A percentile compares a stretch with the other conserved stretches of the same genome.
These are phyloP conservation scores for Colletotrichum musicola DNA, from an alignment of 2,329 filamentous ascomycete species.

Conservation along the genomic window DNA sequence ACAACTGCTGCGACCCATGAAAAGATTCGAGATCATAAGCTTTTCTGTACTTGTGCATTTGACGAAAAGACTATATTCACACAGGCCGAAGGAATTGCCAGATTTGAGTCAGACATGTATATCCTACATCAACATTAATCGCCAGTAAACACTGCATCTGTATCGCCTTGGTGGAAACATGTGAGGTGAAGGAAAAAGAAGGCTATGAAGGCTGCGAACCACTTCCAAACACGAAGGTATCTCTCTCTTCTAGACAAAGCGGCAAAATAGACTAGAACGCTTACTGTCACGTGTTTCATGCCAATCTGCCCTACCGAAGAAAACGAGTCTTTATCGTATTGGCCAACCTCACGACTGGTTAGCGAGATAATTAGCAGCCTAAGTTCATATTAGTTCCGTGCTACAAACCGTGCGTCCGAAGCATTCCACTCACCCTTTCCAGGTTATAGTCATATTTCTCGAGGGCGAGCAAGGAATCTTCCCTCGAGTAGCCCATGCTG, in stretches of 20 bases:
- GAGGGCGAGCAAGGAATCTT: slow-evolving; percentile 80
- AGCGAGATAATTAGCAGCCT: slow-evolving; percentile 69
- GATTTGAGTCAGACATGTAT: slow-evolving; percentile 25
- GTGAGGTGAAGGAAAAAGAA: slow-evolving; percentile 2
- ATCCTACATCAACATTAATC: slow-evolving; percentile 35
- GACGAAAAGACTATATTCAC: too few relatives aligned
- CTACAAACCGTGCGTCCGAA: background rate
- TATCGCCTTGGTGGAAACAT: slow-evolving; percentile 2
- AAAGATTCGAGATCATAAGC: too few relatives aligned
- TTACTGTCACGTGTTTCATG: slow-evolving; percentile 25
- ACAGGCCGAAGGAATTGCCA: slow-evolving; percentile 13
- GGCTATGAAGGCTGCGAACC: background rate
- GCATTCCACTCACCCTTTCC: slow-evolving; percentile 78
- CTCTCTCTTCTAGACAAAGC: slow-evolving; percentile 34
- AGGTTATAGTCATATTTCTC: slow-evolving; percentile 98
- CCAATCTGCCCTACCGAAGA: slow-evolving; percentile 26
- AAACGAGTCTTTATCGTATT: slow-evolving; percentile 19
- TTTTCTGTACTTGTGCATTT: too few relatives aligned
- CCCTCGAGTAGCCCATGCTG: slow-evolving; percentile 86
- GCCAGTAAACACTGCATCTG: slow-evolving; percentile 11
- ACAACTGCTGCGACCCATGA: too few relatives aligned
- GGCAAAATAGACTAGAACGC: slow-evolving; percentile 20
- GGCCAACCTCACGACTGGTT: slow-evolving; percentile 61
- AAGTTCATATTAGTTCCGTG: slow-evolving; percentile 8
- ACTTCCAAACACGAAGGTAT: slow-evolving; percentile 25